Evolutionary conservation across 305 asterid species (phyloP), one percentile per base, ranked within the genome.

Genomic region (Galium porrigens): DNA sequence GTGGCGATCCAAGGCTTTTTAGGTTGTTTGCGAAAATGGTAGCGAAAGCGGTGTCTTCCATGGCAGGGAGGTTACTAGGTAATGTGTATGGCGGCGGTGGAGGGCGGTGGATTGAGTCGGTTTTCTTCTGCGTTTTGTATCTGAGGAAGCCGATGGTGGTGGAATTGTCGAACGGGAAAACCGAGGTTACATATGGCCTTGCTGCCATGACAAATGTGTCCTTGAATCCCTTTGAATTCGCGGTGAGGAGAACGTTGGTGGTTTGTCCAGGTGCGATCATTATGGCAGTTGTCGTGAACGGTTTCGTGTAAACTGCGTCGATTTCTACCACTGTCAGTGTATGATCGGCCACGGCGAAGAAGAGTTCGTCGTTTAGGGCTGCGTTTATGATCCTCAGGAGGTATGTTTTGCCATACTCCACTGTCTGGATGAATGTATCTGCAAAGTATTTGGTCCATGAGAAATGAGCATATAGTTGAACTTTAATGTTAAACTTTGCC

Each of bases 201-300:
- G 90, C 94, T 0, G 96, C 96, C 87, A 86, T 82, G 0, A 74
- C 81, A 63, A 83, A 88, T 34, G 37, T 70, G 51, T 44, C 5
- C 18, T 44, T 44, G 18, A 4, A 0, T 73, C 39, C 56, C 0
- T 76, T 42, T 0, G 82, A 6, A 8, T 58, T 72, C 5, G 96
- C 72, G 0, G 84, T 78, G 69, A 86, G 77, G 15, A 88, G 51
- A 2, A 81, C 92, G 42, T 74, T 86, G 37, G 86, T 84, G 67
- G 96, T 86, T 54, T 88, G 94, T 17, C 96, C 96, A 0, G 96
- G 96, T 14, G 92, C 62, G 44, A 86, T 64, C 87, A 86, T 78
- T 18, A 88, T 78, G 29, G 95, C 88, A 6, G 79, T 41, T 3
- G 95, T 84, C 0, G 70, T 58, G 44, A 84, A 84, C 59, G 94